These are phyloP conservation scores for Zizania palustris DNA, from an alignment of 202 grass and related monocot species.

Conservation along the genomic window DNA sequence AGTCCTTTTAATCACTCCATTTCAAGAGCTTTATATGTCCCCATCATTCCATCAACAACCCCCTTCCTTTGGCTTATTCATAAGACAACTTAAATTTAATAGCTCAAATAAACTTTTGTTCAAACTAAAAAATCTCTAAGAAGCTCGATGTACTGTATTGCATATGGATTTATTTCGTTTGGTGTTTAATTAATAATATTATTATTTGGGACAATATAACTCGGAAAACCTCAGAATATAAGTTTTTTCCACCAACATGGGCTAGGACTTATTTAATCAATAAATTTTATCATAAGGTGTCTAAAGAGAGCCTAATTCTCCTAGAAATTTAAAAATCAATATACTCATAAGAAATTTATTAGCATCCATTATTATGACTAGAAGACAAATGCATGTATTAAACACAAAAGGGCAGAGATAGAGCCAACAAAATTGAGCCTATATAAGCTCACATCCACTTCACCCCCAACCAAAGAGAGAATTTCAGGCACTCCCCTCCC, in stretches of 20 bases:
- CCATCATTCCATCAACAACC: constrained; percentile 13
- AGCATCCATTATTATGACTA: neutral
- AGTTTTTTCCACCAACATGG: no score
- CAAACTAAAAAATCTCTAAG: no score
- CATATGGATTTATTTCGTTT: no score
- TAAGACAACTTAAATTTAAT: no score
- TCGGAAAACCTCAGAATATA: no score
- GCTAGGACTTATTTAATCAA: no score
- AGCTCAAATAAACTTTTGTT: no score
- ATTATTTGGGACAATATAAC: no score
- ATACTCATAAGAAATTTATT: constrained; percentile 1
- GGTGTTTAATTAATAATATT: no score
- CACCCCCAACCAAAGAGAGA: constrained; percentile 29
- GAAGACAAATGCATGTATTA: neutral
- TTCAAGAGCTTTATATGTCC: constrained; percentile 31
- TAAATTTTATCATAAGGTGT: no score
- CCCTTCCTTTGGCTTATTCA: neutral
- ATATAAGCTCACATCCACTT: constrained; percentile 38
- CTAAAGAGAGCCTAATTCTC: no score
- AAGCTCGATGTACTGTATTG: no score
- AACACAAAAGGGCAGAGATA: constrained; percentile 12
- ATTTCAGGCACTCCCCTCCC: neutral
- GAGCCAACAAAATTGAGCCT: constrained; percentile 13
- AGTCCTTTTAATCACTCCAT: neutral
- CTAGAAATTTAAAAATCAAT: neutral